Evolutionary conservation across 192 early-diverging fungal species (phyloP).

Genomic region (Linnemannia exigua): DNA sequence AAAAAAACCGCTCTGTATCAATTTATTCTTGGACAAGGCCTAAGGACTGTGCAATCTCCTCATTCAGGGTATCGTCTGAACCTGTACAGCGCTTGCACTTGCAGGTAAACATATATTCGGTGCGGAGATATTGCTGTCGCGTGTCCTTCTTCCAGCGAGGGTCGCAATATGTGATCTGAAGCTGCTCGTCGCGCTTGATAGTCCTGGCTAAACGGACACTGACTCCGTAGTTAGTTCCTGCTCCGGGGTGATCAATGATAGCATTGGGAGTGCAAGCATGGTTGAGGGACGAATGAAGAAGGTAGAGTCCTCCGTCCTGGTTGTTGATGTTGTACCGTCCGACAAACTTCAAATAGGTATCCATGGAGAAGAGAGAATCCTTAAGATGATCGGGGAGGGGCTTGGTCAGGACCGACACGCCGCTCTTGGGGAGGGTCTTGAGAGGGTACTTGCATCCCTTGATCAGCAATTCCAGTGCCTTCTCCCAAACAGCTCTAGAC

Average conservation of each 20-base stretch:
- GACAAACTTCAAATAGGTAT: slow-evolving; percentile 67
- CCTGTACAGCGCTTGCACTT: slow-evolving; percentile 69
- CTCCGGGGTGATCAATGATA: slow-evolving; percentile 64
- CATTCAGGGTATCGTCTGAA: slow-evolving; percentile 60
- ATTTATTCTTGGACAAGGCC: slow-evolving; percentile 38
- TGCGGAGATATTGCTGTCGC: slow-evolving; percentile 63
- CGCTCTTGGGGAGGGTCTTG: slow-evolving; percentile 51
- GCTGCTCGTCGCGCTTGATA: slow-evolving; percentile 70
- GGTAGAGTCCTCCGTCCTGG: slow-evolving; percentile 73
- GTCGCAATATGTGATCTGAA: slow-evolving; percentile 72
- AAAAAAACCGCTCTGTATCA: not conserved
- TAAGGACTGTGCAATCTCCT: slow-evolving; percentile 60
- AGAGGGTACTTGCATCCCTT: slow-evolving; percentile 65
- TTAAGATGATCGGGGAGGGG: slow-evolving; percentile 62
- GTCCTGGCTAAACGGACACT: slow-evolving; percentile 67
- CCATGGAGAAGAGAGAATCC: slow-evolving; percentile 64
- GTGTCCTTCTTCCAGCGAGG: slow-evolving; percentile 68
- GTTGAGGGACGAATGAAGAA: slow-evolving; percentile 72
- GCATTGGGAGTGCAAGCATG: slow-evolving; percentile 70
- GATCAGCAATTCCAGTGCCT: slow-evolving; percentile 57
- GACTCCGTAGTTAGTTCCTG: slow-evolving; percentile 64
- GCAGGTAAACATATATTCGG: slow-evolving; percentile 73
- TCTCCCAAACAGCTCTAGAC: slow-evolving; percentile 58
- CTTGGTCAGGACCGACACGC: slow-evolving; percentile 53
- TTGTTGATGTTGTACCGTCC: slow-evolving; percentile 75